Conservation (phyloP, 2,329 filamentous ascomycete species). For the Colletotrichum ledebouriae region DNA sequence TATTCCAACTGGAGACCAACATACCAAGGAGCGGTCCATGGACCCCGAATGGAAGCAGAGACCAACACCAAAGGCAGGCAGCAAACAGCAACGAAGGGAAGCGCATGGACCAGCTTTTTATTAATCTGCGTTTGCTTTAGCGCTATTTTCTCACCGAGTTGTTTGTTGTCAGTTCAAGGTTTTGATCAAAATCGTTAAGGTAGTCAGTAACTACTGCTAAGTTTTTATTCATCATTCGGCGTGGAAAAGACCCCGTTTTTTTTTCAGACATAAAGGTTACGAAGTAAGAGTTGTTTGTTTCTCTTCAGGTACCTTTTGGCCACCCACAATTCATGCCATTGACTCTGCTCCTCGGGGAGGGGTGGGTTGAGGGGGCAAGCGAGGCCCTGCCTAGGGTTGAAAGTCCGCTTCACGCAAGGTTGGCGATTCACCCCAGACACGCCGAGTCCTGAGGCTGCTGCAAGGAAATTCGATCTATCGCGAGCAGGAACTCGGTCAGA, state of each 20-base stretch:
- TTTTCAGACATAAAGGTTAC: no score
- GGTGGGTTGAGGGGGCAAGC: neutral
- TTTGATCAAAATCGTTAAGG: no score
- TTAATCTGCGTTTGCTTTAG: constrained; percentile 21
- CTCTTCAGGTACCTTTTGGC: no score
- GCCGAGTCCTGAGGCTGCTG: constrained; percentile 1
- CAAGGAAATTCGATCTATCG: constrained; percentile 6
- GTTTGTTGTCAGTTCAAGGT: neutral
- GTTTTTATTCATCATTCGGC: no score
- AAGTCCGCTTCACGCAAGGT: no score
- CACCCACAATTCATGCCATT: constrained; percentile 7
- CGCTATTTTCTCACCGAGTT: neutral
- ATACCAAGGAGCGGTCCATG: constrained; percentile 8
- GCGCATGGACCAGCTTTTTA: constrained; percentile 19
- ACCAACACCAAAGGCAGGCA: constrained; percentile 20
- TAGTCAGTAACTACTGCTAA: no score
- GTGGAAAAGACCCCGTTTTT: no score
- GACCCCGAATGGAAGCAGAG: constrained; percentile 5
- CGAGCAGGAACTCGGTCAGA: neutral
- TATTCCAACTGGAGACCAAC: constrained; percentile 22
- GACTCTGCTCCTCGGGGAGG: neutral
- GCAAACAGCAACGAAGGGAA: neutral
- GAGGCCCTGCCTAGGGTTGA: constrained; percentile 1
- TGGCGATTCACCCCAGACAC: neutral
- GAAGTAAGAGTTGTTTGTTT: no score